These are phyloP conservation scores for Chrysoporthe austroafricana DNA, from an alignment of 2,329 filamentous ascomycete species.

Conservation along the genomic window DNA sequence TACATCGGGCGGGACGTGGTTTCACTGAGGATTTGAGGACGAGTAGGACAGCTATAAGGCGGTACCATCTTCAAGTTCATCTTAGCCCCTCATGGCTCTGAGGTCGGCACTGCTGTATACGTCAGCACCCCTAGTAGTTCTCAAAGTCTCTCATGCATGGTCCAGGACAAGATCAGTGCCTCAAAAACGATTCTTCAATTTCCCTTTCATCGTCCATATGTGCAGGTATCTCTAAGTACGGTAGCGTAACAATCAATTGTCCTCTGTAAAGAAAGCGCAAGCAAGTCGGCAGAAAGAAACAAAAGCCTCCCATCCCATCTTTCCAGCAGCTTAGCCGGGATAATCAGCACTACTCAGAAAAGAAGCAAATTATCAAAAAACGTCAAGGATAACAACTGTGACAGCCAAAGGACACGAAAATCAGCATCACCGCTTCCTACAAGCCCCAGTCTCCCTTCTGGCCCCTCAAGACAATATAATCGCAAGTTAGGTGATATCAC, in stretches of 20 bases:
- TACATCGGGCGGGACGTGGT: no score
- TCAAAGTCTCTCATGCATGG: not conserved
- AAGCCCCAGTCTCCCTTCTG: conserved; percentile 12
- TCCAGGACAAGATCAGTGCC: not conserved
- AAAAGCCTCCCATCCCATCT: conserved; percentile 4
- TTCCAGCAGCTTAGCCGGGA: conserved; percentile 12
- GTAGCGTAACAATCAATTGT: conserved; percentile 20
- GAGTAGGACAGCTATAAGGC: no score
- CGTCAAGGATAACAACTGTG: not conserved
- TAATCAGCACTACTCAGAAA: conserved; percentile 14
- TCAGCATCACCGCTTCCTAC: conserved; percentile 8
- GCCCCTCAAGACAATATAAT: not conserved
- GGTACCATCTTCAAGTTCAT: not conserved
- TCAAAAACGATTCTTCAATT: conserved; percentile 20
- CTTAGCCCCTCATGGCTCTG: not conserved
- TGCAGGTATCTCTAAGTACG: conserved; percentile 27
- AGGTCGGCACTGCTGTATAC: not conserved
- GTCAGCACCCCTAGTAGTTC: no score
- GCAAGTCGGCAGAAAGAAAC: not conserved
- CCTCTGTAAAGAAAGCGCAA: conserved; percentile 9
- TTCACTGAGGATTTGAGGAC: no score
- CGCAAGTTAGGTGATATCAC: conserved; percentile 11
- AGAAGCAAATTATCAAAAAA: conserved; percentile 11
- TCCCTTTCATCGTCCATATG: conserved; percentile 21
- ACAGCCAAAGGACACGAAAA: conserved; percentile 1